Conservation (phyloP, 805 yeast species). For the Candida koratica region DNA sequence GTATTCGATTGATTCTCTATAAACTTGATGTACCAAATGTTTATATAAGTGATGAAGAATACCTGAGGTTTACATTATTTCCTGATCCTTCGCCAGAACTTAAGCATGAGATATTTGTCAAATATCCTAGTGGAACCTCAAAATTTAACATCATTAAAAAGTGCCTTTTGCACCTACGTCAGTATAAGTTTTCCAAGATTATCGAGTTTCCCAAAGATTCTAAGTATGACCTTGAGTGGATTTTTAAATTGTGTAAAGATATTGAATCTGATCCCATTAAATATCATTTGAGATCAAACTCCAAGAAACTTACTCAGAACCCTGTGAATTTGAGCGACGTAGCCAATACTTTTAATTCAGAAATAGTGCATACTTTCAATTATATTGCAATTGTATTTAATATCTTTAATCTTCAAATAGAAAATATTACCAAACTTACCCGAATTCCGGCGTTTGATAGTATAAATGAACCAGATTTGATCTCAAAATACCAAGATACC, state of each 20-base stretch:
- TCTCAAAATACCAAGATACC: constrained; percentile 19
- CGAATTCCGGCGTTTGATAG: constrained; percentile 33
- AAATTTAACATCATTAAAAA: constrained; percentile 41
- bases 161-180: constrained; percentile 30
- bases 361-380: constrained; percentile 22
- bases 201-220: constrained; percentile 26
- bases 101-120: constrained; percentile 35
- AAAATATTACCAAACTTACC: constrained; percentile 33
- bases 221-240: constrained; percentile 26
- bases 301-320: constrained; percentile 28
- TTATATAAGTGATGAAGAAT: constrained; percentile 27
- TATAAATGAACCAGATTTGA: constrained; percentile 17
- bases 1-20: constrained; percentile 45
- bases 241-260: constrained; percentile 39
- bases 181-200: constrained; percentile 36
- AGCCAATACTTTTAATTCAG: constrained; percentile 17
- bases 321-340: constrained; percentile 37
- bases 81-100: constrained; percentile 42
- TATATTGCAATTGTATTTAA: constrained; percentile 29
- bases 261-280: constrained; percentile 46
- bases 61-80: constrained; percentile 31
- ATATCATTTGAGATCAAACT: constrained; percentile 43
- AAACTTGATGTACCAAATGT: constrained; percentile 39
- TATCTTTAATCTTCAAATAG: constrained; percentile 30
- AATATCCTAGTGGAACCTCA: constrained; percentile 54